Base-by-base conservation (phyloP, 257 asterid genomes). In the Solanum dulcamara region DNA sequence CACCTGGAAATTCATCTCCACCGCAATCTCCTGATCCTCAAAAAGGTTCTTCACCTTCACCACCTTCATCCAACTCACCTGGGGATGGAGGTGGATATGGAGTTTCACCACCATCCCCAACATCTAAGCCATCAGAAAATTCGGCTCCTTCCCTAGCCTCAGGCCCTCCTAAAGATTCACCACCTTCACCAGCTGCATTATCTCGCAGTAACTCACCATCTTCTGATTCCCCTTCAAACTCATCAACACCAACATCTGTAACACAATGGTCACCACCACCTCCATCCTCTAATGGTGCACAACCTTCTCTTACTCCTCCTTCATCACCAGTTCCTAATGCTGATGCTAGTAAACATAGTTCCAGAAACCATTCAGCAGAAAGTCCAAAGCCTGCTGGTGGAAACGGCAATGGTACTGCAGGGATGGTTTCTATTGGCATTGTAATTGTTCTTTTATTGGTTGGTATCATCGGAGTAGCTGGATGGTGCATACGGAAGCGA, bases 331-430 rank as follows among this genome's bases (percentile, higher is more conserved):
- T 74, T 85, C 93, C 97, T 62, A 85, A 93, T 22, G 87, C 71
- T 84, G 83, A 83, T 88, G 88, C 92, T 68, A 84, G 57, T 85
- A 85, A 81, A 84, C 88, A 75, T 80, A 85, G 17, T 71, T 79
- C 92, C 22, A 46, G 44, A 75, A 85, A 64, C 81, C 85, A 35
- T 67, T 90, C 88, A 64, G 89, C 96, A 14, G 88, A 77, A 24
- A 90, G 20, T 70, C 82, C 94, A 74, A 85, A 84, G 38, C 42
- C 94, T 50, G 6, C 88, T 20, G 89, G 86, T 57, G 85, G 85
- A n/a, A 89, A 89, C 64, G 92, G 93, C 86, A 84, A 90, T 71
- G 90, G 91, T 44, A 90, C 96, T 28, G 95, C 87, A 75, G 93
- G 85, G 80, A 85, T 77, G 44, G 84, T 88, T 20, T 94, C 91